A percentile compares a stretch with the other conserved stretches of the same genome.
These are phyloP conservation scores for Solanum sitiens DNA, from an alignment of 257 asterid species.

Conservation along the genomic window DNA sequence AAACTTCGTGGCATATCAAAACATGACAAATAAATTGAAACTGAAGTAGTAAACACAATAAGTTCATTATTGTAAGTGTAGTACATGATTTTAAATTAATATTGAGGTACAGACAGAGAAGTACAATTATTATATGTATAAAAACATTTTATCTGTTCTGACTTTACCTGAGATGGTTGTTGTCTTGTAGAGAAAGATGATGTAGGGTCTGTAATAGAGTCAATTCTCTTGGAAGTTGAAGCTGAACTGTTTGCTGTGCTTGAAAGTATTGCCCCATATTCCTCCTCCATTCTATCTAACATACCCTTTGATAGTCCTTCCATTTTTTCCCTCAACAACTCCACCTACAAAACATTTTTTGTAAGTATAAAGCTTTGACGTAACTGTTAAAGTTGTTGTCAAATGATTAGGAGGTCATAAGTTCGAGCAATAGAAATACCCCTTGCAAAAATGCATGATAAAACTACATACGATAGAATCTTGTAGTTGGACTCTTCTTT, in stretches of 20 bases:
- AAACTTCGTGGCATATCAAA: not conserved
- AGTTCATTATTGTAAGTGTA: not conserved
- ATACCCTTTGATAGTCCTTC: slow-evolving; percentile 42
- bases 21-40: not conserved
- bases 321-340: slow-evolving; percentile 25
- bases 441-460: not conserved
- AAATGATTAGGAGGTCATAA: not conserved
- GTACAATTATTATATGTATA: not conserved
- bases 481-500: not conserved
- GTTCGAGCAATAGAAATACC: not conserved
- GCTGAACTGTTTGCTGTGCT: slow-evolving; percentile 43
- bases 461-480: not conserved
- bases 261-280: slow-evolving; percentile 29
- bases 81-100: not conserved
- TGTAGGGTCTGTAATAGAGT: slow-evolving; percentile 9
- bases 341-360: slow-evolving; percentile 23
- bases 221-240: slow-evolving; percentile 52
- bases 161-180: slow-evolving; percentile 25
- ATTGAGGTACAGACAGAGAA: slow-evolving; percentile 2
- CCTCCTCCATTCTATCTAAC: slow-evolving; percentile 43
- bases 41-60: not conserved
- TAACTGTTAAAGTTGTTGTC: not conserved
- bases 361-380: not conserved
- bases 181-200: slow-evolving; percentile 20
- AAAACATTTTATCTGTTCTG: not conserved